Evolutionary conservation across 352 stramenopile genomes (phyloP), one percentile per base, ranked within the genome.

Genomic region (Salisapilia sapeloensis): DNA sequence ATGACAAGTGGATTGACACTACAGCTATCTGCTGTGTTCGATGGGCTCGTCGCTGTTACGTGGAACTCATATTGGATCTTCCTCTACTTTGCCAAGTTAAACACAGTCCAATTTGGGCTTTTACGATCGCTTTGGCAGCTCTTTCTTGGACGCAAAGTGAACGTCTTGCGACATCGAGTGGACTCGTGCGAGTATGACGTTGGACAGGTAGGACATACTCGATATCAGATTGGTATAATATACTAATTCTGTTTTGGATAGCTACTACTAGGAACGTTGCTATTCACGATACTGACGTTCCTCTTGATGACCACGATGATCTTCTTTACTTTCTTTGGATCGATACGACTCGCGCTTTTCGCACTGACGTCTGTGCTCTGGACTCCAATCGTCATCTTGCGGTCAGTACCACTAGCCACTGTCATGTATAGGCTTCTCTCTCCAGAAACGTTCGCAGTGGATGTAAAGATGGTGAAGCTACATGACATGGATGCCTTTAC

Each of bases 161-260:
- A 97, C 34, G 53, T 96, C 8, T 38, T 97, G 16, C 70, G 87
- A 11, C 65, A 85, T 24, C 81, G 91, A 31, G 89, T 94, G 4
- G 91, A 97, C 47, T 86, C 86, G 22, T 92, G 91, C 49, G 59
- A 95, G 38, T 96, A 96, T 47, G 91, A 96, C 57, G 69, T 91
- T 9, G 84, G 74, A 33, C 75, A 95, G 56, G 60, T 75, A 33
- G 7, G 41, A 27, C 31, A 14, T 19, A 4, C 6, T 9, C 4
- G 12, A 8, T 6, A 23, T 37, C n/a, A 20, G 10, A 20, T 29
- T 11, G 16, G 6, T 30, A 3, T 20, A 13, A n/a, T 37, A 24
- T 17, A 18, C 23, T 15, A 8, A 32, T 34, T 38, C 23, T 10
- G 2, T 9, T 33, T 14, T 7, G 14, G 34, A 2, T 43, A 86